A percentile compares a stretch with the other conserved stretches of the same genome.
Evolutionary conservation across 306 rosid genomes (phyloP).

Genomic region (Oemleria cerasiformis): DNA sequence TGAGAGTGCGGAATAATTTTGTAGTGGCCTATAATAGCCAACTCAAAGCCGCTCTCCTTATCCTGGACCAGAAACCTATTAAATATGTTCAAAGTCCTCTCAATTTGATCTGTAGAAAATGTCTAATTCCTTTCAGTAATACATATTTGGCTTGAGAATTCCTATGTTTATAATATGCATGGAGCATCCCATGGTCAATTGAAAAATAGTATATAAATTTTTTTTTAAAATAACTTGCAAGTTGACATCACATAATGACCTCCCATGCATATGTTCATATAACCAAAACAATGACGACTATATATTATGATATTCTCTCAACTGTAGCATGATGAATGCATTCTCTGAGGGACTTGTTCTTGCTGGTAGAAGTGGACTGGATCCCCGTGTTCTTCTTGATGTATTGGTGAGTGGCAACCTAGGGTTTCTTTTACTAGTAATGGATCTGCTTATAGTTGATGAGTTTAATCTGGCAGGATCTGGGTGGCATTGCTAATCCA

Average conservation of each 20-base stretch:
- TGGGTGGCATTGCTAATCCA: slow-evolving; percentile 60
- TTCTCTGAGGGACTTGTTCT: slow-evolving; percentile 78
- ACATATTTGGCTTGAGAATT: not conserved
- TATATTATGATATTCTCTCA: slow-evolving; percentile 2
- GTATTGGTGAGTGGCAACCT: slow-evolving; percentile 51
- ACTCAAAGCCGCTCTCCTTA: no score
- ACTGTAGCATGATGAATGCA: slow-evolving; percentile 78
- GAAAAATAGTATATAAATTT: not conserved
- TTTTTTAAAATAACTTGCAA: not conserved
- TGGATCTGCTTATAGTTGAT: slow-evolving; percentile 15
- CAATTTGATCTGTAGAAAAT: not conserved
- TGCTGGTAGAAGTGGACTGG: slow-evolving; percentile 67
- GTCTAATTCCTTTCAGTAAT: not conserved
- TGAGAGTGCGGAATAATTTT: no score
- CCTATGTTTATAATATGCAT: no score
- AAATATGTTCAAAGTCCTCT: no score
- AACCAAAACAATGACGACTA: not conserved
- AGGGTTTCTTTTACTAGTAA: slow-evolving; percentile 12
- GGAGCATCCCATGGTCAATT: not conserved
- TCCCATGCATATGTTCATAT: not conserved
- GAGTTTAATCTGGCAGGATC: slow-evolving; percentile 49
- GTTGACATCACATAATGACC: not conserved
- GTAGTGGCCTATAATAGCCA: no score
- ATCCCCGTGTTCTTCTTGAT: slow-evolving; percentile 66
- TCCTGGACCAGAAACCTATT: no score